Percentiles rank a stretch among this genome's conserved stretches.
Conservation (phyloP, 164 flowering plant species). For the Cinnamomum micranthum region DNA sequence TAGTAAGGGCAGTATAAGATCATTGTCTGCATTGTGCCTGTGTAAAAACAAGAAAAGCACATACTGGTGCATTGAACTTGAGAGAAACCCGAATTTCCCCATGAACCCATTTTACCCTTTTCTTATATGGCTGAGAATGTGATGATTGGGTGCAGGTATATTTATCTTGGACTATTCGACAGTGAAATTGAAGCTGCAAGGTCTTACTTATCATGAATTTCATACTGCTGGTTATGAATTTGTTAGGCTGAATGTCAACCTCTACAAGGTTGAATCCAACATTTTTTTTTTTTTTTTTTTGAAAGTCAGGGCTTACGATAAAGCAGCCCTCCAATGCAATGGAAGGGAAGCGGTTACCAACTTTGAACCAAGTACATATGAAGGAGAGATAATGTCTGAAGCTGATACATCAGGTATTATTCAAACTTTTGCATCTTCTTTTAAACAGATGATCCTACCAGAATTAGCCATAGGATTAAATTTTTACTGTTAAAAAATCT, state of each 20-base stretch:
- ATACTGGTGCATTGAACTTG: background rate
- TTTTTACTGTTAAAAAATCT: background rate
- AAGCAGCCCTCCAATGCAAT: conserved; percentile 84
- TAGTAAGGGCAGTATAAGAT: too few species aligned
- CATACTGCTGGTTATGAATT: conserved; percentile 32
- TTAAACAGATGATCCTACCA: background rate
- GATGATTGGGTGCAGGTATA: conserved; percentile 84
- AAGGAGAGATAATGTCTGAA: conserved; percentile 41
- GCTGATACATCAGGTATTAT: conserved; percentile 42
- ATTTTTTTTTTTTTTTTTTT: conserved; percentile 35
- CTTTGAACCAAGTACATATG: conserved; percentile 74
- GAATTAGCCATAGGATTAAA: background rate
- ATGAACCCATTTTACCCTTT: conserved; percentile 13
- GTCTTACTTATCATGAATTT: conserved; percentile 58
- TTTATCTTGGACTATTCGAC: conserved; percentile 95
- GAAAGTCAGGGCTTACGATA: conserved; percentile 89
- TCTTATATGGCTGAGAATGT: conserved; percentile 18
- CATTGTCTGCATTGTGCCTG: too few species aligned
- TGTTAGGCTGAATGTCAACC: conserved; percentile 26
- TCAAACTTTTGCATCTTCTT: background rate
- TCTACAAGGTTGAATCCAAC: conserved; percentile 41
- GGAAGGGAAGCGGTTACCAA: conserved; percentile 93
- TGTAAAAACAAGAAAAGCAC: too few species aligned
- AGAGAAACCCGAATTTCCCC: background rate
- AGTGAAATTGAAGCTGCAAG: conserved; percentile 96